phyloP scores from a whole-genome alignment of 306 rosid species.

The Acacia melanoxylon region DNA sequence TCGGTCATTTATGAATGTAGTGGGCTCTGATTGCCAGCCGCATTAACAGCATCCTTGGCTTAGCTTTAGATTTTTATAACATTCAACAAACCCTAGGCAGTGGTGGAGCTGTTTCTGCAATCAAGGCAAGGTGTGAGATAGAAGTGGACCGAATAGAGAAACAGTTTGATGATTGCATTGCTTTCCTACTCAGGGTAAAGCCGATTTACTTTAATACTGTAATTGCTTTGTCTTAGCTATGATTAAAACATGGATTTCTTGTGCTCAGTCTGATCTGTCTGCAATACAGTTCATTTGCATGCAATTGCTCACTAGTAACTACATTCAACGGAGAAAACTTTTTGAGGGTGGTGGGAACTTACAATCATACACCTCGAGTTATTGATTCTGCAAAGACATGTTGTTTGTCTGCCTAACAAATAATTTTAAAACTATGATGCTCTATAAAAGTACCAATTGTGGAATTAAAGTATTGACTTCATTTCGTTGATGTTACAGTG shows the following conservation, averaged over 20 bases:
- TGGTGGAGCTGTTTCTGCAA: conserved; percentile 88
- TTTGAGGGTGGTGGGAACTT: neutral
- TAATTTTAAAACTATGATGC: neutral
- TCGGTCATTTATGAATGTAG: conserved; percentile 45
- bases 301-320: neutral
- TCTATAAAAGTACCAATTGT: neutral
- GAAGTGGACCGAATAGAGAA: conserved; percentile 93
- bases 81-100: conserved; percentile 77
- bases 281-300: conserved; percentile 7
- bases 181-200: conserved; percentile 88
- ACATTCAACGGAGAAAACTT: neutral
- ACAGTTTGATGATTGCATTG: conserved; percentile 93
- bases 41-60: conserved; percentile 83
- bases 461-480: neutral
- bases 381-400: neutral
- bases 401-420: neutral
- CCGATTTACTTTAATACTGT: conserved; percentile 16
- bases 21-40: conserved; percentile 98
- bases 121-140: conserved; percentile 91
- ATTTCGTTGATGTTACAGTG: neutral
- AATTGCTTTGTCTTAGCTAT: neutral
- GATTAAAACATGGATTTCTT: conserved; percentile 28
- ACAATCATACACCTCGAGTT: neutral
- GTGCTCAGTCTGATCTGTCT: neutral
- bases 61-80: conserved; percentile 87